Conservation (phyloP, 345 rosid genomes). For the Eucalyptus cladocalyx region DNA sequence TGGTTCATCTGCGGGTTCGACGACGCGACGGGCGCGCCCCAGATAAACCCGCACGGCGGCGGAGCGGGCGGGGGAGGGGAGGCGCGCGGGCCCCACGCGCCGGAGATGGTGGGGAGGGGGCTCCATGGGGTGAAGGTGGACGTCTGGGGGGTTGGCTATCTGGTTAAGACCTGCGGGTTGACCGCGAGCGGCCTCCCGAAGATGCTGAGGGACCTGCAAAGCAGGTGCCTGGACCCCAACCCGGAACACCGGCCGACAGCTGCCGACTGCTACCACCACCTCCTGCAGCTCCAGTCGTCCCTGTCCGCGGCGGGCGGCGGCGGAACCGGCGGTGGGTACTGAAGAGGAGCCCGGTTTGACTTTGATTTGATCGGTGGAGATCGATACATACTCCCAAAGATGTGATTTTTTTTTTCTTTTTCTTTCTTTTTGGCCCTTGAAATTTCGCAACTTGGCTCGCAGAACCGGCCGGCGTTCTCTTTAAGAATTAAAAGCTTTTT, state of each 20-base stretch:
- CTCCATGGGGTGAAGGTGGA: conserved; percentile 92
- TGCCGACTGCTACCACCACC: conserved; percentile 93
- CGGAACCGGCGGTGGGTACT: neutral
- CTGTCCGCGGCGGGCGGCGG: conserved; percentile 23
- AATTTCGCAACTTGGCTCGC: neutral
- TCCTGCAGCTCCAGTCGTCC: conserved; percentile 78
- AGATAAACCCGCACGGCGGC: conserved; percentile 49
- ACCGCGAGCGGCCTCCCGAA: conserved; percentile 30
- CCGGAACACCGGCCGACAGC: conserved; percentile 94
- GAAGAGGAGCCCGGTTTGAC: neutral
- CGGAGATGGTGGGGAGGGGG: conserved; percentile 96
- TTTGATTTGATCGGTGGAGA: neutral
- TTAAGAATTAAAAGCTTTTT: neutral
- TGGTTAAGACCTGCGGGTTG: conserved; percentile 75
- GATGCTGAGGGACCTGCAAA: conserved; percentile 73
- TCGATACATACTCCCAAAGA: neutral
- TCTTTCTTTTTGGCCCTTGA: neutral
- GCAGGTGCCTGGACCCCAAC: conserved; percentile 74
- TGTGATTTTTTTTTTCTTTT: neutral
- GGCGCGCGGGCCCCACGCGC: conserved; percentile 55
- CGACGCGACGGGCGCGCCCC: conserved; percentile 69
- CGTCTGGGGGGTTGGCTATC: conserved; percentile 86
- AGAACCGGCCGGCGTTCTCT: neutral
- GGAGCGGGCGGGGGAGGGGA: conserved; percentile 2
- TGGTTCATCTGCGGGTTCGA: conserved; percentile 89